phyloP scores from a whole-genome alignment of 805 yeast genomes.

The Sungouiella thailandica region DNA sequence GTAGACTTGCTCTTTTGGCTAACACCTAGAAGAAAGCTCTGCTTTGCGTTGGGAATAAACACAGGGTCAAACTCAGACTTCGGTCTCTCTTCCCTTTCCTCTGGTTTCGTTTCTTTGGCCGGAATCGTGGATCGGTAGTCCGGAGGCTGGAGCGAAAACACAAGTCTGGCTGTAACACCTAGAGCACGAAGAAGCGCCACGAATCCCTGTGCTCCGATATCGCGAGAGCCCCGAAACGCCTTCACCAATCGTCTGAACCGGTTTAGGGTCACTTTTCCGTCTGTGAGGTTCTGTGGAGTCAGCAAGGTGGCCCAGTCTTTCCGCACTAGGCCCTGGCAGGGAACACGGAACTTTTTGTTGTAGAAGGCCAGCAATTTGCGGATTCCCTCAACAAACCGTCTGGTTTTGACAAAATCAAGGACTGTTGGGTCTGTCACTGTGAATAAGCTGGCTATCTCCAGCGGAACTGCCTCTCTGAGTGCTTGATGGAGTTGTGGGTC shows the following conservation, averaged over 20 bases:
- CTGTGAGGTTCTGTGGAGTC: conserved; percentile 18
- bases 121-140: conserved; percentile 41
- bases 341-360: conserved; percentile 48
- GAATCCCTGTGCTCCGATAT: conserved; percentile 83
- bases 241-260: conserved; percentile 42
- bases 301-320: conserved; percentile 31
- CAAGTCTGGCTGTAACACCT: conserved; percentile 67
- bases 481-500: conserved; percentile 35
- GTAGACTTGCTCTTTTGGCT: not conserved
- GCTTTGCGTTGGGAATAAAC: conserved; percentile 14
- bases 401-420: conserved; percentile 41
- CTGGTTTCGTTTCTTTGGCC: conserved; percentile 4
- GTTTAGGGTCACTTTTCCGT: conserved; percentile 26
- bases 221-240: conserved; percentile 63
- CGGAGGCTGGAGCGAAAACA: conserved; percentile 85
- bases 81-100: not conserved
- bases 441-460: conserved; percentile 19
- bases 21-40: conserved; percentile 6
- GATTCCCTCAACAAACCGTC: conserved; percentile 75
- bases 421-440: conserved; percentile 4
- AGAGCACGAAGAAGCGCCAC: conserved; percentile 68
- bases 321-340: conserved; percentile 31
- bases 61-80: conserved; percentile 14
- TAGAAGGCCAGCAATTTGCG: conserved; percentile 62
- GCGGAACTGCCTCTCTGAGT: conserved; percentile 46